phyloP scores from a whole-genome alignment of 202 grass and related monocot species.

The Miscanthus sacchariflorus region DNA sequence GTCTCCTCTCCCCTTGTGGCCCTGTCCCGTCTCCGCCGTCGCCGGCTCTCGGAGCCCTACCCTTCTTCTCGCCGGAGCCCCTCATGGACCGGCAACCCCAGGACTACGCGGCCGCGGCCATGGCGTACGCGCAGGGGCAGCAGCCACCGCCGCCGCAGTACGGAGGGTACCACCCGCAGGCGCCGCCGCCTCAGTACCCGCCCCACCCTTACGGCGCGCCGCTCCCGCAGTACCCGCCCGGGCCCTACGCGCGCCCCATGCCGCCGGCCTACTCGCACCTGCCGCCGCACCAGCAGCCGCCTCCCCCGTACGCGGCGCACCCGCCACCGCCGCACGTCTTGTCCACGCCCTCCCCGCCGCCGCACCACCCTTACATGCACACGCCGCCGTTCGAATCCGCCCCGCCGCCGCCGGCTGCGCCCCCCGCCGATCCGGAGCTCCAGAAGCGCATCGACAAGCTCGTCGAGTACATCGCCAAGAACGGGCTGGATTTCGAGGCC shows the following conservation, averaged over 20 bases:
- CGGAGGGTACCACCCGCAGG: conserved; percentile 74
- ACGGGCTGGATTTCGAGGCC: conserved; percentile 86
- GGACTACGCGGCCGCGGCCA: conserved; percentile 77
- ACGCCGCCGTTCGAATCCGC: conserved; percentile 63
- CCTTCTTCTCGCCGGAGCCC: conserved; percentile 1
- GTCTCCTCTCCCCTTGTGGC: background rate
- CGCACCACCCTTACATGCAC: conserved; percentile 67
- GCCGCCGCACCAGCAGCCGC: conserved; percentile 53
- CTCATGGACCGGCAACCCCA: conserved; percentile 83
- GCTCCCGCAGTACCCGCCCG: conserved; percentile 52
- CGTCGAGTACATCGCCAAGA: conserved; percentile 93
- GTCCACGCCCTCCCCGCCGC: conserved; percentile 48
- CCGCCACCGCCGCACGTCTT: conserved; percentile 62
- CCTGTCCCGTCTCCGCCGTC: conserved; percentile 23
- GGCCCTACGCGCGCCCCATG: conserved; percentile 55
- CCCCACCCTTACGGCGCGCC: conserved; percentile 58
- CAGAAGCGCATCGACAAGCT: conserved; percentile 98
- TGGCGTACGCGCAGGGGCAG: conserved; percentile 85
- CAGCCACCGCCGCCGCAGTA: conserved; percentile 64
- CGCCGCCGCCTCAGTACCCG: conserved; percentile 62
- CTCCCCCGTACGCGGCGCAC: conserved; percentile 49
- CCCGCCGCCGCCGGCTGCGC: conserved; percentile 61
- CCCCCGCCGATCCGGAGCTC: conserved; percentile 87
- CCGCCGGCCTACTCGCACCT: conserved; percentile 63
- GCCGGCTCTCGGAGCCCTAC: conserved; percentile 36